Percentiles rank a stretch among this genome's conserved stretches.
These are phyloP conservation scores for Wallacemonas collosoma DNA, from an alignment of 208 protist genomes.

Conservation along the genomic window DNA sequence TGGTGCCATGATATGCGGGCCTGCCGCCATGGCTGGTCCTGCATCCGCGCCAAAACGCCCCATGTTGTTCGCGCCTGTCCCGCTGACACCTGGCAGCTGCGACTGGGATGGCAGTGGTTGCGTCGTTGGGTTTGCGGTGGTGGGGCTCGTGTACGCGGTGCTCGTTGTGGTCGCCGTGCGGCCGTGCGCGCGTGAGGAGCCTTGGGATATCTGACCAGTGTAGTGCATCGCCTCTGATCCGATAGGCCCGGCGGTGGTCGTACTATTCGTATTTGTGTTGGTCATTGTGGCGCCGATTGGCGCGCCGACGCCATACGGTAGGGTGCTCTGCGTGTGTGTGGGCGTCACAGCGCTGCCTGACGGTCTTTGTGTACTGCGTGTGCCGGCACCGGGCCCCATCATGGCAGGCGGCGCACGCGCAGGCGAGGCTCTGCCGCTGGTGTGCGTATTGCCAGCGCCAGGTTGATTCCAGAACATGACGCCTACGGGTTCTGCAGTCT, in stretches of 20 bases:
- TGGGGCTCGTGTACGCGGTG: slow-evolving; percentile 33
- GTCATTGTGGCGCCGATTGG: not conserved
- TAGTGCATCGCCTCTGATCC: slow-evolving; percentile 4
- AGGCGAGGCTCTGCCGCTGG: not conserved
- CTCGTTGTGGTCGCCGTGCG: slow-evolving; percentile 28
- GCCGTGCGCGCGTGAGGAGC: slow-evolving; percentile 26
- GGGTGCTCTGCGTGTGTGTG: not conserved
- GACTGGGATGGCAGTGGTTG: not conserved
- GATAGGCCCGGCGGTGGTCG: not conserved
- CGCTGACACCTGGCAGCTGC: not conserved
- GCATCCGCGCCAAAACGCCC: not conserved
- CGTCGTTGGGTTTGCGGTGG: slow-evolving; percentile 8
- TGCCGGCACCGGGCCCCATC: slow-evolving; percentile 5
- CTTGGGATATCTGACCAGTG: not conserved
- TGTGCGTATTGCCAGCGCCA: not conserved
- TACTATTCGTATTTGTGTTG: no score
- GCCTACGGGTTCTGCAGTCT: no score
- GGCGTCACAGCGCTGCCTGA: not conserved
- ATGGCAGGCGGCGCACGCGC: slow-evolving; percentile 6
- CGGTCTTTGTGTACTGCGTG: not conserved
- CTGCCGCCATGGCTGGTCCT: not conserved
- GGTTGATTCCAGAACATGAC: slow-evolving; percentile 12
- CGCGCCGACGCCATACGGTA: not conserved
- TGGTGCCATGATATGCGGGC: not conserved
- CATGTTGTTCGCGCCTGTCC: not conserved